These are phyloP conservation scores for Fusarium tupiense DNA, from an alignment of 2,329 filamentous ascomycete genomes.

Conservation along the genomic window DNA sequence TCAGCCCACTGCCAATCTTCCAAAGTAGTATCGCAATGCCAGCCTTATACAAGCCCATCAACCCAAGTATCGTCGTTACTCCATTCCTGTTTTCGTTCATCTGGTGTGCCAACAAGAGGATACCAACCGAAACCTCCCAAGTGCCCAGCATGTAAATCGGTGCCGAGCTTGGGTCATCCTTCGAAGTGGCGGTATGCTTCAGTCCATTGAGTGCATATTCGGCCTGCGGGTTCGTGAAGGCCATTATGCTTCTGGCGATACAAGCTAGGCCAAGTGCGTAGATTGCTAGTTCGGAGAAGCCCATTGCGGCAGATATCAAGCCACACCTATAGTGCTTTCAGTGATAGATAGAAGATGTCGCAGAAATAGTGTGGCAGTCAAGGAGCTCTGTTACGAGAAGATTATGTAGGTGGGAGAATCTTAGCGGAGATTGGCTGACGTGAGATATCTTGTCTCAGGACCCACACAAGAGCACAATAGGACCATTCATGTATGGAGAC, in stretches of 20 bases:
- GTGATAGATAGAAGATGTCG: no score
- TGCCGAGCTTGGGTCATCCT: neutral
- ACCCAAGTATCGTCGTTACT: neutral
- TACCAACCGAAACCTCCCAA: constrained; percentile 1
- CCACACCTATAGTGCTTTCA: fast-evolving
- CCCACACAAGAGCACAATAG: no score
- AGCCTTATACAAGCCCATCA: constrained; percentile 9
- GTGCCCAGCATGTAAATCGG: constrained; percentile 8
- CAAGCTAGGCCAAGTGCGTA: neutral
- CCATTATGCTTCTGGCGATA: constrained; percentile 2
- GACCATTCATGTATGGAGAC: neutral
- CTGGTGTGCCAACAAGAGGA: neutral
- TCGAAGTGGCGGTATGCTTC: neutral
- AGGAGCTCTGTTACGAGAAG: neutral
- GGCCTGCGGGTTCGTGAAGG: constrained; percentile 7
- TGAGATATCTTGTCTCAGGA: neutral
- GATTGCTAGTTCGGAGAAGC: neutral
- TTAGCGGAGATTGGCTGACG: neutral
- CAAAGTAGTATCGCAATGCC: neutral
- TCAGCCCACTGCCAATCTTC: neutral
- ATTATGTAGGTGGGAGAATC: neutral
- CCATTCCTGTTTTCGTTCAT: neutral
- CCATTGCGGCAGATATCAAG: neutral
- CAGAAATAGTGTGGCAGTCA: neutral
- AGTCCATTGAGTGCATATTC: constrained; percentile 12